These are phyloP conservation scores for Aplosporella prunicola DNA, from an alignment of 2,329 filamentous ascomycete genomes.

Conservation along the genomic window DNA sequence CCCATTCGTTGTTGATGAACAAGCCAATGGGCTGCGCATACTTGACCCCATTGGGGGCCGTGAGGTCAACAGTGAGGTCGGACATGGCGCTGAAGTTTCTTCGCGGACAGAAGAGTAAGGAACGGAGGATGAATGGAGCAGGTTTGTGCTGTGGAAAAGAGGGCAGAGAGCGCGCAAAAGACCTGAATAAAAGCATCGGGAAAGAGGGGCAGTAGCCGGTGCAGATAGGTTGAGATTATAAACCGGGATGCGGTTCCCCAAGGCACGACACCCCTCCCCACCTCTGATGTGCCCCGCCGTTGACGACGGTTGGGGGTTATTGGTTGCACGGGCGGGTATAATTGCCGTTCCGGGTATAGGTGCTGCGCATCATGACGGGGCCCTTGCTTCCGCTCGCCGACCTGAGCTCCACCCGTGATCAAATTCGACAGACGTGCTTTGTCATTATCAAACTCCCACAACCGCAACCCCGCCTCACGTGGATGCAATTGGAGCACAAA, in stretches of 20 bases:
- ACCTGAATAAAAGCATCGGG: constrained; percentile 11
- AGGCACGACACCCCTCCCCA: constrained; percentile 4
- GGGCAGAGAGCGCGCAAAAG: constrained; percentile 1
- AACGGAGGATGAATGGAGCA: background rate
- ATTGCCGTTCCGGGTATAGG: constrained; percentile 2
- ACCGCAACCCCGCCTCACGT: background rate
- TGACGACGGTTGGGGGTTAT: constrained; percentile 13
- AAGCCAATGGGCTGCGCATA: constrained; percentile 67
- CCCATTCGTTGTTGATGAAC: constrained; percentile 77
- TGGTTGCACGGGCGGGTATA: constrained; percentile 1
- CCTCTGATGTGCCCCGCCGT: constrained; percentile 19
- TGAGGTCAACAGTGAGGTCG: constrained; percentile 50
- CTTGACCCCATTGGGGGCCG: constrained; percentile 63
- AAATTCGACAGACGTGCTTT: constrained; percentile 4
- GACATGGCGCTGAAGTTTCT: constrained; percentile 28
- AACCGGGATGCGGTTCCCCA: no score
- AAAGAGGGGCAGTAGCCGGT: constrained; percentile 18
- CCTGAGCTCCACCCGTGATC: constrained; percentile 2
- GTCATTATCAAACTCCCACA: constrained; percentile 1
- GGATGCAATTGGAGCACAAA: background rate
- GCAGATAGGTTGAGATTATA: constrained; percentile 11
- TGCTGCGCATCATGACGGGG: background rate
- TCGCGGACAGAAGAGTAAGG: background rate
- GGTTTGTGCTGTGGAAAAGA: background rate
- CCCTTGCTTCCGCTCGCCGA: background rate